Conservation (phyloP, 163 green algal species). For the Chloromonas sp. region DNA sequence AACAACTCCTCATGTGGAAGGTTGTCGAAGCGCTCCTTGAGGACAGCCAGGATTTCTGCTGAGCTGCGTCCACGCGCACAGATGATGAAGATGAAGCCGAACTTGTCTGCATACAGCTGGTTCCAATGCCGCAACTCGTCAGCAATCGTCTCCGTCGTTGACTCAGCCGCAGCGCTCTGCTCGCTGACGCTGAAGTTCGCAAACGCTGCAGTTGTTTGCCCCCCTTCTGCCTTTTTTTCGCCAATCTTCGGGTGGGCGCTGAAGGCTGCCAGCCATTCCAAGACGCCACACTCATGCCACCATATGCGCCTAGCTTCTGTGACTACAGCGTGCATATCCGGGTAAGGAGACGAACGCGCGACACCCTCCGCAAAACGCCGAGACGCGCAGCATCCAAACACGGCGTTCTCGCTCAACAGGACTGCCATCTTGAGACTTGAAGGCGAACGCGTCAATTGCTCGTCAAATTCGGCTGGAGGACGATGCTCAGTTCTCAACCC, state of each 20-base stretch:
- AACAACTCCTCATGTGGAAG: conserved; percentile 68
- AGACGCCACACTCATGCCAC: conserved; percentile 58
- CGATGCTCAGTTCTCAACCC: too few relatives aligned
- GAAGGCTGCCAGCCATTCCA: conserved; percentile 86
- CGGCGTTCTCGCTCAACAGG: background rate
- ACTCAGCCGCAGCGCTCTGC: conserved; percentile 34
- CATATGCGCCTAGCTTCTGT: conserved; percentile 43
- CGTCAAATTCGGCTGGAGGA: too few relatives aligned
- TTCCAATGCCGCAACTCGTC: conserved; percentile 72
- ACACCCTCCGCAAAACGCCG: conserved; percentile 35
- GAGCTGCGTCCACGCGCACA: conserved; percentile 74
- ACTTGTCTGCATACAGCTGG: conserved; percentile 74
- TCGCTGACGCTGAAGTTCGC: conserved; percentile 54
- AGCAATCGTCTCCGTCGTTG: conserved; percentile 20
- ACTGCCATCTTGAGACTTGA: background rate
- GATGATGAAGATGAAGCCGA: conserved; percentile 96
- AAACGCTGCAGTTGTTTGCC: conserved; percentile 42
- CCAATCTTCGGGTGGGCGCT: conserved; percentile 84
- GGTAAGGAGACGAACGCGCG: conserved; percentile 28
- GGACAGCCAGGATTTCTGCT: conserved; percentile 58
- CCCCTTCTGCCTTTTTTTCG: conserved; percentile 48
- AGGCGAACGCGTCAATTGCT: too few relatives aligned
- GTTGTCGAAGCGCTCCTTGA: conserved; percentile 58
- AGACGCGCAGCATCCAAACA: conserved; percentile 21
- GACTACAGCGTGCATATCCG: conserved; percentile 22